Base-by-base conservation (phyloP, 192 early-diverging fungal species). In the Podila verticillata region DNA sequence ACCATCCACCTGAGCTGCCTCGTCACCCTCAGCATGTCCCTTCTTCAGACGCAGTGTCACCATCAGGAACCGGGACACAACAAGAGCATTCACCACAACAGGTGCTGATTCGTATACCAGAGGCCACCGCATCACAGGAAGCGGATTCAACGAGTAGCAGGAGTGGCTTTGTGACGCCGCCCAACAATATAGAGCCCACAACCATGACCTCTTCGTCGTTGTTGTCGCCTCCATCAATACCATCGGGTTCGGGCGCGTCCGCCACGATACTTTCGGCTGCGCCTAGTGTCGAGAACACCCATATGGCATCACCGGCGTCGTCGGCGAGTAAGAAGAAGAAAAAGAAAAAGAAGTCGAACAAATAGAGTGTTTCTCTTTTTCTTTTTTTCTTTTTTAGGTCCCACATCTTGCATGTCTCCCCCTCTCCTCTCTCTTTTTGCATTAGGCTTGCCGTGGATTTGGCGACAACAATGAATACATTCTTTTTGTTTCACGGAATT, bases 251-350 rank as follows among this genome's bases (percentile, higher is more conserved):
- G 30, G 29, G 30, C 4, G 24, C 58, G 30, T 17, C 15, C 10
- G 10, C 58, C 26, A 59, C 29, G 28, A 28, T 31, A 32, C 58
- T 29, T 29, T 32, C 58, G 8, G 29, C 19, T 59, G 10, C 30
- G 17, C 26, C 58, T 3, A 54, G 51, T 15, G 60, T 34, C 12
- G 32, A 9, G 0, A 19, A n/a, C 8, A 24, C 24, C 20, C 31
- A 30, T 6, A 22, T n/a, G 15, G 66, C 51, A 15, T 57, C 56
- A 12, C 30, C 56, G 4, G 13, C 66, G 12, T 35, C 66, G 17
- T 57, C 66, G 13, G 24, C 67, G 30, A 69, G 60, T n/a, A 69
- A 58, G 56, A 69, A 69, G 12, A 61, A 49, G 67, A 59, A 61
- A 51, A 69, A 69, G 67, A 69, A 61, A 61, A 69, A 68, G 65